Conservation (phyloP, 2,329 filamentous ascomycete genomes). For the Cylindrodendrum hubeiense region DNA sequence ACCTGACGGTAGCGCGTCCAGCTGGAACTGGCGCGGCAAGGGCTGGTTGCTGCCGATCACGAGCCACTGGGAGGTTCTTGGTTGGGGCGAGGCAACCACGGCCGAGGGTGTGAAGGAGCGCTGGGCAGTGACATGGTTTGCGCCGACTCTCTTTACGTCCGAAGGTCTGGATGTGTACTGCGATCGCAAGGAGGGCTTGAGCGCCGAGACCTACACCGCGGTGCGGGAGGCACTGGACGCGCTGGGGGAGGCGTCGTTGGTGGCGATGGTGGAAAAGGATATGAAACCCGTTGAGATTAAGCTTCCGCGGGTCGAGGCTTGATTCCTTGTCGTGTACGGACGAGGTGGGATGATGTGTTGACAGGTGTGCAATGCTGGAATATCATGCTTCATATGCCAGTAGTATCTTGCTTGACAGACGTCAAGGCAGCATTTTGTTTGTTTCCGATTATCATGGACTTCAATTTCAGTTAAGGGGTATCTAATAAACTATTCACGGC, state of each 20-base stretch:
- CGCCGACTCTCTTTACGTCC: slow-evolving; percentile 84
- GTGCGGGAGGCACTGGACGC: slow-evolving; percentile 66
- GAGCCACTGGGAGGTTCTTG: slow-evolving; percentile 85
- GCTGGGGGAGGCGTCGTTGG: slow-evolving; percentile 66
- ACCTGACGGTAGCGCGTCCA: slow-evolving; percentile 38
- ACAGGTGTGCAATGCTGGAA: neutral
- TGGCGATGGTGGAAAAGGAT: slow-evolving; percentile 60
- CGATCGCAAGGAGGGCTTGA: slow-evolving; percentile 70
- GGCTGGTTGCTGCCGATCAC: slow-evolving; percentile 79
- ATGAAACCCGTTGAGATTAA: slow-evolving; percentile 65
- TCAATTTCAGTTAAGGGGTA: slow-evolving; percentile 22
- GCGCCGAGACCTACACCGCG: slow-evolving; percentile 64
- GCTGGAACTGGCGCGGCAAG: slow-evolving; percentile 83
- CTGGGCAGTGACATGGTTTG: slow-evolving; percentile 89
- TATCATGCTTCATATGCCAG: neutral
- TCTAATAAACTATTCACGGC: slow-evolving; percentile 28
- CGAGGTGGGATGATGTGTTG: neutral
- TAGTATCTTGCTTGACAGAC: neutral
- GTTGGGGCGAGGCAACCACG: slow-evolving; percentile 71
- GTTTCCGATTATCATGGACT: neutral
- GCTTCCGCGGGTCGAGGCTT: slow-evolving; percentile 61
- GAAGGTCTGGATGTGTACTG: slow-evolving; percentile 86
- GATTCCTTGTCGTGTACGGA: neutral
- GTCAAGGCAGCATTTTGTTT: neutral
- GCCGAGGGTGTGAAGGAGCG: slow-evolving; percentile 60